These are phyloP conservation scores for Melastoma candidum DNA, from an alignment of 441 rosid species.

Conservation along the genomic window DNA sequence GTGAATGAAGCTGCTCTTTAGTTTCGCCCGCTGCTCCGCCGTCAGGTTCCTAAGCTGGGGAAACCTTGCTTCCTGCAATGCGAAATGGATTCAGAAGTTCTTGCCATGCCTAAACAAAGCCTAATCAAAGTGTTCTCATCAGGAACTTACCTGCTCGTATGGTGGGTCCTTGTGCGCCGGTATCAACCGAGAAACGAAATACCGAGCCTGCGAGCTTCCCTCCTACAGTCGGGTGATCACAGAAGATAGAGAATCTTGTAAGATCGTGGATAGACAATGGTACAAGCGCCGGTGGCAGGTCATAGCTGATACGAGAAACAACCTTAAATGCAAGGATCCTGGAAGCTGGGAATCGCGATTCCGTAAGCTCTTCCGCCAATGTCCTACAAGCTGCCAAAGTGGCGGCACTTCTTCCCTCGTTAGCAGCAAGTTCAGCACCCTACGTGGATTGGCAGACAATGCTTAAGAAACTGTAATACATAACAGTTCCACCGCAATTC, in stretches of 20 bases:
- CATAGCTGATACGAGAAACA: slow-evolving; percentile 8
- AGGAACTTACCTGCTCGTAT: slow-evolving; percentile 67
- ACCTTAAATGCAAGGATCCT: slow-evolving; percentile 95
- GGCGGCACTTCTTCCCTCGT: slow-evolving; percentile 80
- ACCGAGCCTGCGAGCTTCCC: slow-evolving; percentile 91
- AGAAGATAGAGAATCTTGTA: neutral
- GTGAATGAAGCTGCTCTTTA: slow-evolving; percentile 75
- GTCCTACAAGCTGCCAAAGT: slow-evolving; percentile 93
- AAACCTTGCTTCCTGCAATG: neutral
- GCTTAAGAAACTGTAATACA: no score
- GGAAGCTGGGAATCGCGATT: slow-evolving; percentile 91
- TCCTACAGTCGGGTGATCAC: slow-evolving; percentile 29
- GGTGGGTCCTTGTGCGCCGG: slow-evolving; percentile 99
- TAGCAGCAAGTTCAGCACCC: slow-evolving; percentile 14
- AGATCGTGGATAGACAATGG: neutral
- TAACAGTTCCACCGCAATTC: no score
- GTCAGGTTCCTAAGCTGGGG: no score
- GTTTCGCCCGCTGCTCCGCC: slow-evolving; percentile 36
- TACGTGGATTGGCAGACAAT: no score
- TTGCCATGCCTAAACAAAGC: no score
- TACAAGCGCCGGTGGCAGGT: neutral
- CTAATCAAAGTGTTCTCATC: neutral
- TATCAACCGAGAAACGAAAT: slow-evolving; percentile 79
- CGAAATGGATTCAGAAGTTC: neutral
- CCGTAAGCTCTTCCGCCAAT: slow-evolving; percentile 89